phyloP scores from a whole-genome alignment of 495 filamentous ascomycete genomes.

The Talaromyces liani region DNA sequence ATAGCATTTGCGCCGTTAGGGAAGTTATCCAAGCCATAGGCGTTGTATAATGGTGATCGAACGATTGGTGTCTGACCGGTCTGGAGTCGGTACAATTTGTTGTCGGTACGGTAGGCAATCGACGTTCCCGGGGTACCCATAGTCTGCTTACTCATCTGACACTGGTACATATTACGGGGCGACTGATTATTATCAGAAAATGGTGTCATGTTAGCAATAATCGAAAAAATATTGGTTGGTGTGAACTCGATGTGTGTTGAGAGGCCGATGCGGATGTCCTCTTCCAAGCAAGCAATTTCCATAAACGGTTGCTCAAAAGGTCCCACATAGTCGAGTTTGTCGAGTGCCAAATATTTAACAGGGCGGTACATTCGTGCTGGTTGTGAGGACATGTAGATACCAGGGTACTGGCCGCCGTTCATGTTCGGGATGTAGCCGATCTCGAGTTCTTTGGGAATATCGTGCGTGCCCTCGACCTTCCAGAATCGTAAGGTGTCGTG shows the following conservation, averaged over 20 bases:
- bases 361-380: conserved; percentile 82
- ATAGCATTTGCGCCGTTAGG: conserved; percentile 96
- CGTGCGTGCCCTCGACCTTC: conserved; percentile 90
- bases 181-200: conserved; percentile 99
- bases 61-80: conserved; percentile 95
- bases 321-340: conserved; percentile 79
- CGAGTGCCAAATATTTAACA: conserved; percentile 82
- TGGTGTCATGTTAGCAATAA: conserved; percentile 96
- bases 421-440: conserved; percentile 86
- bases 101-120: conserved; percentile 82
- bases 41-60: conserved; percentile 83
- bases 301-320: conserved; percentile 97
- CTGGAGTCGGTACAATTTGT: conserved; percentile 92
- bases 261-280: conserved; percentile 75
- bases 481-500: conserved; percentile 81
- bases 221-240: conserved; percentile 95
- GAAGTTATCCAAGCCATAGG: conserved; percentile 96
- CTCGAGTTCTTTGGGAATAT: conserved; percentile 78
- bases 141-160: conserved; percentile 98
- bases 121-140: conserved; percentile 96
- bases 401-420: conserved; percentile 85
- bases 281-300: conserved; percentile 84
- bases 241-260: conserved; percentile 92
- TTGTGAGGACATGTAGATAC: conserved; percentile 86
- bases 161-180: conserved; percentile 99